Percentiles rank a stretch among this genome's conserved stretches.
These are phyloP conservation scores for Monosporozyma unispora DNA, from an alignment of 805 yeast species.

Conservation along the genomic window DNA sequence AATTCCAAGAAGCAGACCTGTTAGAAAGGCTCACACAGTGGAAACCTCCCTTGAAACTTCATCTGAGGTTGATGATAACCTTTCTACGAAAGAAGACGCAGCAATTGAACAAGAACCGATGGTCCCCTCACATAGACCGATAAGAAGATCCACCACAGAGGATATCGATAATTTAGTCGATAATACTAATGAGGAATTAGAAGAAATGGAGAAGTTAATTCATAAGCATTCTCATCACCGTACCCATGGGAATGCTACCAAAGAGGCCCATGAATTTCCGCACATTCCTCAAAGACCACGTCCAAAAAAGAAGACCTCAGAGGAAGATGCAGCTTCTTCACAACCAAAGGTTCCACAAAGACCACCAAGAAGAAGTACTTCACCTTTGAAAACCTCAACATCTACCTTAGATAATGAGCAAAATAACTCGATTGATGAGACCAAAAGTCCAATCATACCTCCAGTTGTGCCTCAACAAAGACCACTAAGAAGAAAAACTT, in stretches of 20 bases:
- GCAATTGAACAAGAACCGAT: conserved; percentile 1
- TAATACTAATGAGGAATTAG: conserved; percentile 8
- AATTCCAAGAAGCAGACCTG: conserved; percentile 5
- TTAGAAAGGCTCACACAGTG: not conserved
- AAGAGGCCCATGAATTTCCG: not conserved
- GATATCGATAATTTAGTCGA: conserved; percentile 5
- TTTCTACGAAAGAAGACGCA: not conserved
- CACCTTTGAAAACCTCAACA: not conserved
- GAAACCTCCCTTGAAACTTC: not conserved
- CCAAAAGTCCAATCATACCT: not conserved
- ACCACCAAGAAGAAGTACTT: not conserved
- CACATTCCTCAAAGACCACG: conserved; percentile 7
- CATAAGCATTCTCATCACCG: not conserved
- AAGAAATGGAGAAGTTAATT: conserved; percentile 9
- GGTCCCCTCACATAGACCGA: conserved; percentile 8
- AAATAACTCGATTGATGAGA: not conserved
- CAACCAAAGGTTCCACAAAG: conserved; percentile 1
- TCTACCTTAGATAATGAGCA: not conserved
- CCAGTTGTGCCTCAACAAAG: not conserved
- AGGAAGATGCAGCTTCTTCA: not conserved
- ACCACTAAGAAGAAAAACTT: not conserved
- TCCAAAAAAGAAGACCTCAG: conserved; percentile 3
- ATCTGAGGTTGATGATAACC: not conserved
- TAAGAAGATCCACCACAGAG: conserved; percentile 10
- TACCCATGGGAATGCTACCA: not conserved